phyloP scores from a whole-genome alignment of 164 flowering plant species.

The Tetracentron sinense region DNA sequence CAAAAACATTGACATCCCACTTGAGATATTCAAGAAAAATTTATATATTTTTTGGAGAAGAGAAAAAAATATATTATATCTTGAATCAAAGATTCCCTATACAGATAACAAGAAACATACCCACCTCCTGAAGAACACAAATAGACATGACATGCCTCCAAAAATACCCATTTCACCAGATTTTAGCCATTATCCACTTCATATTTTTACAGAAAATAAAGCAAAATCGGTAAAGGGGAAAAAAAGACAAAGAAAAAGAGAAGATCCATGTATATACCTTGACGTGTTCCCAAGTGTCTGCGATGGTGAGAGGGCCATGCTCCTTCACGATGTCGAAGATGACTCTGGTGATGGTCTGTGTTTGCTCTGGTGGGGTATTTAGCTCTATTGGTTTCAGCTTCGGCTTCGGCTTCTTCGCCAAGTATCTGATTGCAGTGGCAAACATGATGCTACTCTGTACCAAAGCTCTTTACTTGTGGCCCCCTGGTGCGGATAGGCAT shows the following conservation, averaged over 20 bases:
- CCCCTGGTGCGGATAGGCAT: too few relatives aligned
- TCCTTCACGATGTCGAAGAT: conserved; percentile 82
- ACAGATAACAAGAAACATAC: not conserved
- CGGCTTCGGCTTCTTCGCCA: conserved; percentile 79
- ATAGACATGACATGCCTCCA: not conserved
- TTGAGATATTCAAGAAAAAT: too few relatives aligned
- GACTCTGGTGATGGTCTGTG: conserved; percentile 69
- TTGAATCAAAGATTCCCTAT: not conserved
- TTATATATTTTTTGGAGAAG: too few relatives aligned
- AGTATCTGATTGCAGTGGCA: conserved; percentile 46
- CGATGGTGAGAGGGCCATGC: conserved; percentile 86
- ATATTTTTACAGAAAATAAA: not conserved
- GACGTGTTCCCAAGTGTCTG: conserved; percentile 75
- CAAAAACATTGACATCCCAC: too few relatives aligned
- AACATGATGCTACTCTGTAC: conserved; percentile 31
- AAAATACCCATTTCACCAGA: not conserved
- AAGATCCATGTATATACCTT: conserved; percentile 34
- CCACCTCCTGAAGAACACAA: not conserved
- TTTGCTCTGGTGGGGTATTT: conserved; percentile 74
- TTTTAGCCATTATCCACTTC: not conserved
- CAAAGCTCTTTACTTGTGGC: not conserved
- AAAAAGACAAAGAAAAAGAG: not conserved
- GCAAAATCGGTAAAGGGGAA: not conserved
- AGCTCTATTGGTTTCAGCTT: conserved; percentile 76
- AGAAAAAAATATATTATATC: too few relatives aligned